phyloP scores from a whole-genome alignment of 495 filamentous ascomycete genomes.

The Podospora australis region DNA sequence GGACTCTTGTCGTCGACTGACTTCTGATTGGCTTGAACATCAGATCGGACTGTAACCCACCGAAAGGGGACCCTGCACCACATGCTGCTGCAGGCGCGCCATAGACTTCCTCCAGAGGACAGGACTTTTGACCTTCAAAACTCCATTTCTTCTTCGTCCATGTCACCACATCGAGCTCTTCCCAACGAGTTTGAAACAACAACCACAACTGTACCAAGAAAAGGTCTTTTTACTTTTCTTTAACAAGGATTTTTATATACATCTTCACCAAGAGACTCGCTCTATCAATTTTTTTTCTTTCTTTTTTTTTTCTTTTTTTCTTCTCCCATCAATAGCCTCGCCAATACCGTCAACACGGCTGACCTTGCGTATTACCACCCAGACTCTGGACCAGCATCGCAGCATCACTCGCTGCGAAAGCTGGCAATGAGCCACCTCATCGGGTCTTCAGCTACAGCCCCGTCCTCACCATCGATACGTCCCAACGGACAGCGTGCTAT shows the following conservation, averaged over 20 bases:
- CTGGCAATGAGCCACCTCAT: conserved; percentile 43
- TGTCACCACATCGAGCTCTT: conserved; percentile 18
- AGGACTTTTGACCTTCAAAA: conserved; percentile 5
- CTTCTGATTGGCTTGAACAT: conserved; percentile 15
- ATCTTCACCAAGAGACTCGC: conserved; percentile 1
- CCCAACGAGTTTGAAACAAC: conserved; percentile 9
- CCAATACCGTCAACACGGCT: conserved; percentile 18
- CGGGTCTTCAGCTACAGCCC: conserved; percentile 21
- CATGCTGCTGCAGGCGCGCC: conserved; percentile 6
- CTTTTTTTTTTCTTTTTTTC: neutral
- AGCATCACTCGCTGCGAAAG: conserved; percentile 41
- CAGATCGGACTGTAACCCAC: conserved; percentile 4
- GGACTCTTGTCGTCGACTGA: conserved; percentile 1
- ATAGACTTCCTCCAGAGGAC: no score
- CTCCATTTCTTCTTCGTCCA: conserved; percentile 11
- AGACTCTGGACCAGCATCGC: conserved; percentile 30
- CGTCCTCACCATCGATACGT: conserved; percentile 26
- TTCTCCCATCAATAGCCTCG: conserved; percentile 1
- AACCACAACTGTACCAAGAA: conserved; percentile 12
- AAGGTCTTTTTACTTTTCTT: neutral
- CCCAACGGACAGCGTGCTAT: conserved; percentile 12
- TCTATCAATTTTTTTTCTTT: neutral
- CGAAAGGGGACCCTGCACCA: conserved; percentile 6
- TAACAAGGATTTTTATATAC: conserved; percentile 1
- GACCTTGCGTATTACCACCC: conserved; percentile 11